Percentiles rank a stretch among this genome's conserved stretches.
Evolutionary conservation across 73 alveolate species (phyloP).

Genomic region (Halteria grandinella): DNA sequence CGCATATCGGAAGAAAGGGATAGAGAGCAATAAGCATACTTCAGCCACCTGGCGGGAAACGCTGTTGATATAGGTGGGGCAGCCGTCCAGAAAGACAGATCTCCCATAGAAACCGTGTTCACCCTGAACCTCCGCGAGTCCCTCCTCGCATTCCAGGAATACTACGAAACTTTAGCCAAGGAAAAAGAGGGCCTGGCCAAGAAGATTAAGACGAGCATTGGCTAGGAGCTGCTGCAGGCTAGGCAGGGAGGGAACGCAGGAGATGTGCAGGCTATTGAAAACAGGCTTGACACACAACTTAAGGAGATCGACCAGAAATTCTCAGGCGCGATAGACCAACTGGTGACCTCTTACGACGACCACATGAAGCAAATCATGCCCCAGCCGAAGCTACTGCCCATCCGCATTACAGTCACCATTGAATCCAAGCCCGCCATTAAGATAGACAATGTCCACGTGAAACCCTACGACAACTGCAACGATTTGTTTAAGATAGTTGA

Average conservation of each 20-base stretch:
- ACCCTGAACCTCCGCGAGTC: constrained; percentile 50
- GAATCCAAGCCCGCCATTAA: constrained; percentile 20
- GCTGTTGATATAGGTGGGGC: constrained; percentile 32
- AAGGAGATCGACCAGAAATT: constrained; percentile 10
- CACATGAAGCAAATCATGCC: constrained; percentile 42
- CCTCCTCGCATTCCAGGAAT: constrained; percentile 27
- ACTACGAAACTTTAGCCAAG: constrained; percentile 29
- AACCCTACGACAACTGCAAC: constrained; percentile 37
- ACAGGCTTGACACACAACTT: neutral
- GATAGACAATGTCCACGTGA: constrained; percentile 41
- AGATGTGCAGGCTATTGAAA: neutral
- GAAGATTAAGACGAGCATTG: neutral
- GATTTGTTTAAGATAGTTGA: constrained; percentile 40
- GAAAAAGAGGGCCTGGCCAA: constrained; percentile 32
- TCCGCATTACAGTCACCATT: constrained; percentile 1
- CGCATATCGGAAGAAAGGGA: constrained; percentile 56
- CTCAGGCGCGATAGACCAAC: constrained; percentile 1
- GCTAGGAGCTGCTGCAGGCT: constrained; percentile 15
- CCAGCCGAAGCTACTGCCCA: constrained; percentile 53
- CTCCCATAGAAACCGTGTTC: constrained; percentile 64
- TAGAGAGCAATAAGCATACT: constrained; percentile 12
- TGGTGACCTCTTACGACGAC: constrained; percentile 1
- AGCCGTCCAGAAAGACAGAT: neutral
- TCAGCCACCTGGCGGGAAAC: constrained; percentile 43
- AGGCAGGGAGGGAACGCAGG: neutral